phyloP scores from a whole-genome alignment of 23 red algal genomes.

The Pyropia yezoensis region DNA sequence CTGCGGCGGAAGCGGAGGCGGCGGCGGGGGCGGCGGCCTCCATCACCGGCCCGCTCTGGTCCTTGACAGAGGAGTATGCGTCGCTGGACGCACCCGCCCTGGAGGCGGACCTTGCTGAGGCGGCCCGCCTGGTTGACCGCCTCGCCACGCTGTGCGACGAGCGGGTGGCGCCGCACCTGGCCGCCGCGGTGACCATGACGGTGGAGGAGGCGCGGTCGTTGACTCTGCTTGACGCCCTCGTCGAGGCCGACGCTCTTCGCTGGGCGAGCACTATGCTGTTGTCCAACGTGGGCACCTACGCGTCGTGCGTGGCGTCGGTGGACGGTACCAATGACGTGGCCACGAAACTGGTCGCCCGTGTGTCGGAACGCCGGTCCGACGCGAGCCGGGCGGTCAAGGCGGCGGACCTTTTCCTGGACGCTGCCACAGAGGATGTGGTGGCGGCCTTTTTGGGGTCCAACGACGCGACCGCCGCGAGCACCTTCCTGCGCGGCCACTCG shows the following conservation, averaged over 20 bases:
- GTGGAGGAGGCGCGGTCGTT: constrained; percentile 8
- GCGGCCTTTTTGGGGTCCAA: constrained; percentile 28
- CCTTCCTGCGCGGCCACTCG: constrained; percentile 26
- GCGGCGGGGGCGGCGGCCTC: not conserved
- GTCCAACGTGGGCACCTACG: constrained; percentile 39
- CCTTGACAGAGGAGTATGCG: constrained; percentile 33
- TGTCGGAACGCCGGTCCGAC: constrained; percentile 22
- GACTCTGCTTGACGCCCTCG: constrained; percentile 13
- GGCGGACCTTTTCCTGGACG: constrained; percentile 42
- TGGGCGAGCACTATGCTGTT: constrained; percentile 39
- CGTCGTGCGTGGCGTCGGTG: constrained; percentile 34
- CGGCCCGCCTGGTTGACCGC: constrained; percentile 20
- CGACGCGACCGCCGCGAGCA: constrained; percentile 22
- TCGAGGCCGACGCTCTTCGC: constrained; percentile 12
- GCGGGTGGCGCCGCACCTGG: constrained; percentile 14
- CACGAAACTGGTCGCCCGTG: constrained; percentile 33
- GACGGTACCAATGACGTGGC: constrained; percentile 44
- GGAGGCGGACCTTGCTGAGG: constrained; percentile 23
- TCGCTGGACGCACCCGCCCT: constrained; percentile 25
- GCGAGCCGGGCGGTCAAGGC: constrained; percentile 18
- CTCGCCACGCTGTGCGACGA: constrained; percentile 3
- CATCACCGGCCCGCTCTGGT: constrained; percentile 44
- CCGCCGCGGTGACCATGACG: constrained; percentile 13
- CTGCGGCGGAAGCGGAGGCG: too few species aligned
- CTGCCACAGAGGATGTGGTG: constrained; percentile 35